These are phyloP conservation scores for Pichia deserticola DNA, from an alignment of 805 yeast genomes.

Conservation along the genomic window DNA sequence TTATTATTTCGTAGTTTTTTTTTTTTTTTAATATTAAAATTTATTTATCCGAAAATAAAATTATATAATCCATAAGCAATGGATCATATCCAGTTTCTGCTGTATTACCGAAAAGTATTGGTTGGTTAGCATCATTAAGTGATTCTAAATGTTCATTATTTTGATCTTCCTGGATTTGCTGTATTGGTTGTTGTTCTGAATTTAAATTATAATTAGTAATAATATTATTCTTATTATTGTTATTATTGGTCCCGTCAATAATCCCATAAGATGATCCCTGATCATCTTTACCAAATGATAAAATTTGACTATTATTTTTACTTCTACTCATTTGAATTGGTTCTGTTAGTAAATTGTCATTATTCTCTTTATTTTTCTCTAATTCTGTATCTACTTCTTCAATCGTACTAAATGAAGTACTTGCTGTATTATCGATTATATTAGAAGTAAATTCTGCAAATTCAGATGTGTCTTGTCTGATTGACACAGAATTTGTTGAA, in stretches of 20 bases:
- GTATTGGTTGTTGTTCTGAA: too few relatives aligned
- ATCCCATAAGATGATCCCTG: not conserved
- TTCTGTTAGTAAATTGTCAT: not conserved
- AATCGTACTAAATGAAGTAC: conserved; percentile 1
- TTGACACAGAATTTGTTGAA: not conserved
- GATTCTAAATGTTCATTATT: too few relatives aligned
- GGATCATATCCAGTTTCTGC: not conserved
- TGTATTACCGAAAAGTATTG: not conserved
- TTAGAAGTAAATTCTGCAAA: not conserved
- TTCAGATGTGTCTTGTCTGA: not conserved
- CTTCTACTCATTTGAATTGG: not conserved
- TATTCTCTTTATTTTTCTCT: not conserved
- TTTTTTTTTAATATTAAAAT: not conserved
- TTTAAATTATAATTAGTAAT: too few relatives aligned
- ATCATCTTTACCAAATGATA: not conserved
- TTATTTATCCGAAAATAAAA: not conserved
- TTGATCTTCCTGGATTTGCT: too few relatives aligned
- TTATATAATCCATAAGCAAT: not conserved
- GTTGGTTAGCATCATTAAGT: not conserved
- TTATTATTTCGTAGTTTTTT: too few relatives aligned
- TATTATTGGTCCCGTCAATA: not conserved
- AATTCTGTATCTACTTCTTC: not conserved
- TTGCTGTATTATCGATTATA: not conserved
- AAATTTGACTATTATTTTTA: not conserved
- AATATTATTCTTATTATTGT: too few relatives aligned